phyloP scores from a whole-genome alignment of 495 filamentous ascomycete genomes.

The Trichoderma reesei region DNA sequence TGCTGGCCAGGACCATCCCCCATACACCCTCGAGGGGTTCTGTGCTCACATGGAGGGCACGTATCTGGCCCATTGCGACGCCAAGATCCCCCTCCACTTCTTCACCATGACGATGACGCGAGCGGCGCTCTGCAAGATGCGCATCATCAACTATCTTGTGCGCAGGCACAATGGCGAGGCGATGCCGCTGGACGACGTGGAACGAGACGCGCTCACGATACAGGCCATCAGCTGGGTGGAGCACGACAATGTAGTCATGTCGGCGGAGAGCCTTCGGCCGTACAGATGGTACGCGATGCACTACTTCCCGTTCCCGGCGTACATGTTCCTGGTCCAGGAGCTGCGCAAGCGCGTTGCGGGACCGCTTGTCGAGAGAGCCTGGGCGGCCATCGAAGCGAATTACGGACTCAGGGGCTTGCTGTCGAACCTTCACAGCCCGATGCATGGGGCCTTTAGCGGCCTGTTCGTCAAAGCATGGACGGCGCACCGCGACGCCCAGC shows the following conservation, averaged over 20 bases:
- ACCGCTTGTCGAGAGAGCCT: constrained; percentile 42
- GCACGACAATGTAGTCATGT: constrained; percentile 42
- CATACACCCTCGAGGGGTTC: constrained; percentile 44
- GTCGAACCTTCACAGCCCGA: constrained; percentile 33
- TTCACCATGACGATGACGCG: constrained; percentile 42
- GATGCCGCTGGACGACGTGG: constrained; percentile 23
- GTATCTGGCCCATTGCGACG: constrained; percentile 52
- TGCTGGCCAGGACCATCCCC: constrained; percentile 32
- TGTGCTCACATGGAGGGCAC: constrained; percentile 46
- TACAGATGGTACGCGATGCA: constrained; percentile 44
- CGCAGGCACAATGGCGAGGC: constrained; percentile 14
- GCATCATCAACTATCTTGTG: constrained; percentile 26
- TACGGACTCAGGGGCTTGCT: constrained; percentile 36
- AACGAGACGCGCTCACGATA: constrained; percentile 36
- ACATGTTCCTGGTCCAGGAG: constrained; percentile 42
- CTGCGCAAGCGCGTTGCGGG: constrained; percentile 37
- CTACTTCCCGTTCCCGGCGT: constrained; percentile 44
- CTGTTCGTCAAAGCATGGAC: constrained; percentile 47
- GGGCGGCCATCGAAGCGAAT: constrained; percentile 40
- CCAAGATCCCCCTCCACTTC: constrained; percentile 48
- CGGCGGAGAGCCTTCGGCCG: constrained; percentile 30
- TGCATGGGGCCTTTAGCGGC: constrained; percentile 41
- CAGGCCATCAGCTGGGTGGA: constrained; percentile 43
- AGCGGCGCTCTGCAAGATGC: constrained; percentile 39
- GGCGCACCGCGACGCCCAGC: constrained; percentile 35